Base-by-base conservation (phyloP, 129 eudicot genomes). In the Silybum marianum region DNA sequence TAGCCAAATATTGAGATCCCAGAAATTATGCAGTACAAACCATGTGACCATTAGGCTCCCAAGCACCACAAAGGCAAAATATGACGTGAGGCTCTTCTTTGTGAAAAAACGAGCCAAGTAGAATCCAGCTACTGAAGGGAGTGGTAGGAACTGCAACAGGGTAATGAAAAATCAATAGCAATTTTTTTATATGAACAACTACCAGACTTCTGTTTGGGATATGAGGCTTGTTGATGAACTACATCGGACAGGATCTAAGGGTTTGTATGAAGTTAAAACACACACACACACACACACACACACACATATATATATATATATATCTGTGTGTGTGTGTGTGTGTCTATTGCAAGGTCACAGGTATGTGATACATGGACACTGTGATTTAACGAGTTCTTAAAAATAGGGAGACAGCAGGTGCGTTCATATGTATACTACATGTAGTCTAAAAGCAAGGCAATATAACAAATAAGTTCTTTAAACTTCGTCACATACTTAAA, bases 1-100 rank as follows among this genome's bases (percentile, higher is more conserved):
- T 63, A 95, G 66, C 99, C 99, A 95, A 16, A 95, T 95, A 71
- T 95, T 92, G 72, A 95, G 99, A 83, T 91, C 97, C 97, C 97
- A 91, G 84, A 89, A 95, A 83, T 93, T 92, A 78, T 95, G 99
- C 79, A 87, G 77, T 69, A 92, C 94, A 83, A 95, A 95, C 98
- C 99, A 95, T 71, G 91, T 86, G 23, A 90, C 91, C 93, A 92
- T 90, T 78, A 95, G 75, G 86, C 98, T 92, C 76, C 99, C 99
- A 14, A 95, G 93, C 44, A 90, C 86, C 86, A 91, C 97, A 84
- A 93, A 95, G 9, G 91, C 94, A 80, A 93, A 90, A 81, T 95
- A 95, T 68, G 99, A 91, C 58, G 95, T 75, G 78, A 92, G 83
- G 63, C 94, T 90, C 89, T 92, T 95, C 86, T 89, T 95, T 42